Evolutionary conservation across 2,329 filamentous ascomycete genomes (phyloP).

Genomic region (Beauveria pseudobassiana): DNA sequence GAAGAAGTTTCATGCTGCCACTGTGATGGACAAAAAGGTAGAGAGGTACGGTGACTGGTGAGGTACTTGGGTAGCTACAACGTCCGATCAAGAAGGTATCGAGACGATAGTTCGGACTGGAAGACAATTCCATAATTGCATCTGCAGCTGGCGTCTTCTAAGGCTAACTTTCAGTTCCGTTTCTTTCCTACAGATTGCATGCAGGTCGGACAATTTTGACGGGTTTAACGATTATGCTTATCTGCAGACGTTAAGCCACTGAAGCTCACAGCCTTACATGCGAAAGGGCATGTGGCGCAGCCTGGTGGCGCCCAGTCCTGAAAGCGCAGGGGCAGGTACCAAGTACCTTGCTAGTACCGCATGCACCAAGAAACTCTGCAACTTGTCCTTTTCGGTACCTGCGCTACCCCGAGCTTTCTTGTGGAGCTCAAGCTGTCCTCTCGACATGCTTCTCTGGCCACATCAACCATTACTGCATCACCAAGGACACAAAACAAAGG

Average conservation of each 20-base stretch:
- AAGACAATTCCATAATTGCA: no score
- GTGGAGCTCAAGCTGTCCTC: constrained; percentile 1
- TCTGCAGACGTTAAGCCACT: background rate
- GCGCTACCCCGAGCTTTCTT: background rate
- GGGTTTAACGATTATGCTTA: no score
- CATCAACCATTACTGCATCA: constrained; percentile 5
- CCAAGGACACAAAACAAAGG: background rate
- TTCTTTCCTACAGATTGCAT: no score
- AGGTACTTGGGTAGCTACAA: no score
- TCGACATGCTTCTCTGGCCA: constrained; percentile 9
- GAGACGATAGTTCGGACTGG: no score
- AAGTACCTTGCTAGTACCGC: constrained; percentile 1
- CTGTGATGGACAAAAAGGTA: no score
- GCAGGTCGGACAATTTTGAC: no score
- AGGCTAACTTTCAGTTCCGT: no score
- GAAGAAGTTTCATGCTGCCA: no score
- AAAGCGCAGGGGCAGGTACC: background rate
- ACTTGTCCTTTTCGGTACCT: constrained; percentile 29
- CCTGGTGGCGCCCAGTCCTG: background rate
- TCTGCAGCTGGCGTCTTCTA: no score
- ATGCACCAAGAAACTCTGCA: constrained; percentile 15
- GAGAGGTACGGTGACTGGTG: no score
- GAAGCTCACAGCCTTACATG: background rate
- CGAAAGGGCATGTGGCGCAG: background rate
- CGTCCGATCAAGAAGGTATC: no score